A percentile compares a stretch with the other conserved stretches of the same genome.
phyloP scores from a whole-genome alignment of 75 land plant species.

The Pinus taeda region DNA sequence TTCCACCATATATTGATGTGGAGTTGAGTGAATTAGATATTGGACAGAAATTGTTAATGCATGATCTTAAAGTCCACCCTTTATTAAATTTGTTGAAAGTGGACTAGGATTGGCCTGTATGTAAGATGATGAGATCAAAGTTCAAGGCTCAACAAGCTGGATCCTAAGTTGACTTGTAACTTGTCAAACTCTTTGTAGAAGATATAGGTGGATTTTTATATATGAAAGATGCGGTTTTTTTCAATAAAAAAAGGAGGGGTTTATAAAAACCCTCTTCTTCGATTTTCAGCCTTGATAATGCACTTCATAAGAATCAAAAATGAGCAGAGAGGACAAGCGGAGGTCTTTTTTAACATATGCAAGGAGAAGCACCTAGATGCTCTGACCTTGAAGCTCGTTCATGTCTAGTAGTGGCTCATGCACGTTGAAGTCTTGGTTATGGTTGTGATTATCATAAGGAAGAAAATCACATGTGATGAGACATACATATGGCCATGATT shows the following conservation, averaged over 20 bases:
- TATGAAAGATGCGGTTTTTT: background rate
- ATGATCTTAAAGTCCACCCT: constrained; percentile 84
- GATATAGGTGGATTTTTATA: background rate
- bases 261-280: too few relatives aligned
- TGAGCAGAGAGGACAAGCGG: too few relatives aligned
- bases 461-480: too few relatives aligned
- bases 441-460: too few relatives aligned
- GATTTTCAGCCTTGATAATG: too few relatives aligned
- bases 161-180: constrained; percentile 1
- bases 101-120: constrained; percentile 51
- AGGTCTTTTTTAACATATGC: too few relatives aligned
- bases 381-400: too few relatives aligned
- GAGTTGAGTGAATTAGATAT: constrained; percentile 81
- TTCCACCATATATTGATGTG: constrained; percentile 88
- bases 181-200: background rate
- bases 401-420: too few relatives aligned
- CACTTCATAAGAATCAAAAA: too few relatives aligned
- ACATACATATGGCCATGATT: too few relatives aligned
- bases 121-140: constrained; percentile 64
- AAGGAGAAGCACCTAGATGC: too few relatives aligned
- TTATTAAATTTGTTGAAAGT: constrained; percentile 40
- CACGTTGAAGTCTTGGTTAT: too few relatives aligned
- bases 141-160: constrained; percentile 4
- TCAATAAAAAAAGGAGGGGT: background rate
- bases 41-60: constrained; percentile 59